Base-by-base conservation (phyloP, 441 rosid species). In the Pelargonium myrrhifolium region DNA sequence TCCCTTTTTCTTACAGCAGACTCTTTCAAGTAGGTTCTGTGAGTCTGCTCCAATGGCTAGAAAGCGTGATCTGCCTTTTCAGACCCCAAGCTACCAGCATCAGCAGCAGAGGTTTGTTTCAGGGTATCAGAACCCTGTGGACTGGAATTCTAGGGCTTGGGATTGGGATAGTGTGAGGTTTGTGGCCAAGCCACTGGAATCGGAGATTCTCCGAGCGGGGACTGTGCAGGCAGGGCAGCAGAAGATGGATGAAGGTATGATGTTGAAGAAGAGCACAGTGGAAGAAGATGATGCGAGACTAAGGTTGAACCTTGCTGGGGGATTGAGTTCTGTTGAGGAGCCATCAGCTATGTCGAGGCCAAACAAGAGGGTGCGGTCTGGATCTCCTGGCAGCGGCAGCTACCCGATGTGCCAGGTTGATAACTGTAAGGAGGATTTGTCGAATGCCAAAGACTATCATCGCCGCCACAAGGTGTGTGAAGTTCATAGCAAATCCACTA, bases 391-490 rank as follows among this genome's bases (percentile, higher is more conserved):
- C 56, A 69, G 78, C 60, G 72, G 80, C 65, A 81, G 78, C 68
- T 84, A 85, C 65, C 93, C 94, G 9, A 80, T 75, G 85, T 92
- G 98, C 71, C 98, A 92, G 82, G 98, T 92, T 2, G 98, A 92
- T 61, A 80, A 82, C 66, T 92, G 98, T 74, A 81, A 76, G 60
- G 94, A 88, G 73, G 89, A 88, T 80, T 85, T 92, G 4, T 86
- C 93, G 11, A 84, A 59, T 79, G 96, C 87, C 3, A 92, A 89
- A 76, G 98, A 92, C 68, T 92, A 89, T 76, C 98, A 92, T 39
- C 87, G 98, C 45, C 85, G 97, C 21, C 97, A 92, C 80, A 92
- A 87, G 76, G 98, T 92, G 14, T 92, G 98, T 56, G 89, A 86
- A 76, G 66, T 77, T 78, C 98, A 92, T 69, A 92, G 98, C 80